Evolutionary conservation across 108 stramenopile species (phyloP).

Genomic region (Cyclotella cryptica): DNA sequence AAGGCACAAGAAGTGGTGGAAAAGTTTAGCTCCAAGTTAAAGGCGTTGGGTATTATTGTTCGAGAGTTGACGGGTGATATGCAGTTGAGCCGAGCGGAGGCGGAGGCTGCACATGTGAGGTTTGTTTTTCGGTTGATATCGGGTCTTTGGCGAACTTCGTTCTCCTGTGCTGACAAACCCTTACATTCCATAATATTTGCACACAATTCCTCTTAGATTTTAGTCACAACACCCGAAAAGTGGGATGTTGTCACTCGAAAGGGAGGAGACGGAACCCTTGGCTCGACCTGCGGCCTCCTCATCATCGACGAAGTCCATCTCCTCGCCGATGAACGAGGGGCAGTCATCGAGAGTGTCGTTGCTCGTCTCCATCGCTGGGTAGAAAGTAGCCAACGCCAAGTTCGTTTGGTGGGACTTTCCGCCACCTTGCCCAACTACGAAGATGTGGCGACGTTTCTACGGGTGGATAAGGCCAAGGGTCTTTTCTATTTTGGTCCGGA

Average conservation of each 20-base stretch:
- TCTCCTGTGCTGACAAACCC: slow-evolving; percentile 39
- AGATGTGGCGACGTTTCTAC: slow-evolving; percentile 88
- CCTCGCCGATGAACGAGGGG: slow-evolving; percentile 98
- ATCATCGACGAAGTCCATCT: slow-evolving; percentile 99
- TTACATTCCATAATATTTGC: background rate
- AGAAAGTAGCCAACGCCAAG: slow-evolving; percentile 90
- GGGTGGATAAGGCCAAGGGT: slow-evolving; percentile 82
- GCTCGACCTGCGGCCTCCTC: slow-evolving; percentile 91
- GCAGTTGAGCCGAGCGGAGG: slow-evolving; percentile 95
- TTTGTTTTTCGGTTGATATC: slow-evolving; percentile 55
- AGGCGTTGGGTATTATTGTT: slow-evolving; percentile 87
- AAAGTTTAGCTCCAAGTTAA: slow-evolving; percentile 94
- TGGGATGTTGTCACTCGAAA: slow-evolving; percentile 89
- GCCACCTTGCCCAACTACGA: slow-evolving; percentile 98
- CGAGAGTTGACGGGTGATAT: slow-evolving; percentile 98
- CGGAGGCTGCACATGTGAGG: slow-evolving; percentile 92
- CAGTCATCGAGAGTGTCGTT: slow-evolving; percentile 98
- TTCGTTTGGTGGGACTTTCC: slow-evolving; percentile 97
- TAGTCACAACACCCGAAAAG: slow-evolving; percentile 90
- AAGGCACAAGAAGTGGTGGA: slow-evolving; percentile 98
- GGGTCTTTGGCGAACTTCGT: slow-evolving; percentile 89
- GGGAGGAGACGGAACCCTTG: slow-evolving; percentile 91
- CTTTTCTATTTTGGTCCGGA: slow-evolving; percentile 97
- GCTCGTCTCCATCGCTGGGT: slow-evolving; percentile 95
- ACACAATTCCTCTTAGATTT: slow-evolving; percentile 38